Percentiles rank a stretch among this genome's conserved stretches.
These are phyloP conservation scores for Daldinia sp. DNA, from an alignment of 2,329 filamentous ascomycete species.

Conservation along the genomic window DNA sequence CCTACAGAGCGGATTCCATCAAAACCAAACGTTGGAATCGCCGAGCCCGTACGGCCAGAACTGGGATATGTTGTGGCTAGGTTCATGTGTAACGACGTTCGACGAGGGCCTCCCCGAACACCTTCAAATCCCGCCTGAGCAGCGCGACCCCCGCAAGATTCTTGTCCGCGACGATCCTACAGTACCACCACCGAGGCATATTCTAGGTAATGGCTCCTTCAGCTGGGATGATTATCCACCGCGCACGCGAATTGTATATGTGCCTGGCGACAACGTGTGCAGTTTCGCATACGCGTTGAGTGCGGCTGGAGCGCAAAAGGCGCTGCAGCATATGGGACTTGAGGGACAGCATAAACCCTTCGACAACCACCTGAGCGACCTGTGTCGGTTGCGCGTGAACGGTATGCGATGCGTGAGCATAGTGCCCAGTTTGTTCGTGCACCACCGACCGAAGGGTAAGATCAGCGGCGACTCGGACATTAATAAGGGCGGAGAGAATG, in stretches of 20 bases:
- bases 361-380: conserved; percentile 50
- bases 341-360: conserved; percentile 45
- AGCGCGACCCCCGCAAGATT: conserved; percentile 34
- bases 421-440: conserved; percentile 48
- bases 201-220: conserved; percentile 43
- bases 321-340: conserved; percentile 49
- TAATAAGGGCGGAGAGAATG: conserved; percentile 34
- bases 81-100: conserved; percentile 55
- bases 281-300: conserved; percentile 51
- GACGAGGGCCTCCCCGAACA: conserved; percentile 42
- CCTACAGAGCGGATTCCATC: conserved; percentile 26
- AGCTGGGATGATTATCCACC: conserved; percentile 40
- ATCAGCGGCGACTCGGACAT: conserved; percentile 48
- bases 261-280: conserved; percentile 50
- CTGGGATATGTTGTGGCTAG: conserved; percentile 64
- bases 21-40: conserved; percentile 27
- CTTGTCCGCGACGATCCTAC: conserved; percentile 42
- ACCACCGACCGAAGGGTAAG: conserved; percentile 45
- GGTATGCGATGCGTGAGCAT: conserved; percentile 46
- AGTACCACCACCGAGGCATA: conserved; percentile 38
- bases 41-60: conserved; percentile 56
- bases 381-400: conserved; percentile 46
- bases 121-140: conserved; percentile 24
- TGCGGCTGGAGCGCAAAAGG: conserved; percentile 46
- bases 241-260: conserved; percentile 49